These are phyloP conservation scores for Lichina pygmaea DNA, from an alignment of 495 filamentous ascomycete species.

Conservation along the genomic window DNA sequence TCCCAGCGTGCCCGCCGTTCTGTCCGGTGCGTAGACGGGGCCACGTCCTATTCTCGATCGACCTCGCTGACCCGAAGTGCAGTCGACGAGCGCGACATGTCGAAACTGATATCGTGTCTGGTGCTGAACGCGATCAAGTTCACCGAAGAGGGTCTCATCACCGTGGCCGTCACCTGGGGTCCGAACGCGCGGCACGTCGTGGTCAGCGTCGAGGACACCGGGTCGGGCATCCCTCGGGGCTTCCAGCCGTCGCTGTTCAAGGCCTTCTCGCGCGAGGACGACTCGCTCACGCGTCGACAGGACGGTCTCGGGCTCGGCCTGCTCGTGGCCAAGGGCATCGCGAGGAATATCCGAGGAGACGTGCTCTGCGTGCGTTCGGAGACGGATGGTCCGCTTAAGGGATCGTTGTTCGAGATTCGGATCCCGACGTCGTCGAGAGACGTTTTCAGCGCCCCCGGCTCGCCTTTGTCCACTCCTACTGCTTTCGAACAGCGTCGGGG, in stretches of 20 bases:
- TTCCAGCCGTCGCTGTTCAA: conserved; percentile 51
- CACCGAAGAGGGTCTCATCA: conserved; percentile 41
- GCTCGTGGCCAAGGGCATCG: conserved; percentile 49
- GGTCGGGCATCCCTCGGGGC: conserved; percentile 41
- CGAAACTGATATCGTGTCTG: conserved; percentile 46
- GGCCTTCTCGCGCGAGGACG: conserved; percentile 45
- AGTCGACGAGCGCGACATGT: conserved; percentile 45
- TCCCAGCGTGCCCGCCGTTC: conserved; percentile 31
- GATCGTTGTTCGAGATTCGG: conserved; percentile 51
- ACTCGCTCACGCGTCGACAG: conserved; percentile 40
- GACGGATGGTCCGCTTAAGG: conserved; percentile 35
- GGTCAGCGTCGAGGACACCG: conserved; percentile 39
- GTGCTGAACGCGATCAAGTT: conserved; percentile 64
- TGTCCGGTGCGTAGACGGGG: conserved; percentile 19
- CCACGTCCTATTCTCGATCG: background rate
- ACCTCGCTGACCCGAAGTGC: conserved; percentile 1
- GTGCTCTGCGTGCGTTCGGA: conserved; percentile 39
- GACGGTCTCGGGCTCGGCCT: conserved; percentile 54
- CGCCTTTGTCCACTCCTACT: conserved; percentile 11
- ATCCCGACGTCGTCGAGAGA: conserved; percentile 27
- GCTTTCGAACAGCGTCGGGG: background rate
- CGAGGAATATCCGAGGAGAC: conserved; percentile 51
- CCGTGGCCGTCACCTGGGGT: conserved; percentile 24
- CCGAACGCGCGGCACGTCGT: conserved; percentile 24
- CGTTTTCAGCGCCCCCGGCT: conserved; percentile 12